Evolutionary conservation across 441 rosid genomes (phyloP).

Genomic region (Omphalea diandra): DNA sequence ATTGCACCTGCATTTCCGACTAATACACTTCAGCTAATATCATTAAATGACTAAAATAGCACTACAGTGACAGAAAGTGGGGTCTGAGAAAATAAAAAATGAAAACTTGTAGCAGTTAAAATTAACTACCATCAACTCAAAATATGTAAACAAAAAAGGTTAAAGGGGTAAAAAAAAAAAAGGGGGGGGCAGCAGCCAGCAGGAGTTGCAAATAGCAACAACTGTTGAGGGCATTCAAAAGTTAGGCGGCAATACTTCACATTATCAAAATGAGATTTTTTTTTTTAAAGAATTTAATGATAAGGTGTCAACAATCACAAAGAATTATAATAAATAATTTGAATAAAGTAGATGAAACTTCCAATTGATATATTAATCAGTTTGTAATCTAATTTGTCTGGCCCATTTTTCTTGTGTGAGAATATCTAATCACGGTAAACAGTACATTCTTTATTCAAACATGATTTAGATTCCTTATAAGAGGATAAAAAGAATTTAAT

Average conservation of each 20-base stretch:
- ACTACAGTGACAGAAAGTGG: background rate
- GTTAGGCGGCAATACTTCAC: background rate
- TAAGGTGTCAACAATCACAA: background rate
- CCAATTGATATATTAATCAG: background rate
- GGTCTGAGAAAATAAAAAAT: too few relatives aligned
- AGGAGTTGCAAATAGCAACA: background rate
- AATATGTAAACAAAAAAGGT: background rate
- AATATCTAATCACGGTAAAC: background rate
- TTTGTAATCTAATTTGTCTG: background rate
- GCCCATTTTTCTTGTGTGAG: background rate
- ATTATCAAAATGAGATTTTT: background rate
- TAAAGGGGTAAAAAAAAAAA: background rate
- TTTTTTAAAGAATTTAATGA: background rate
- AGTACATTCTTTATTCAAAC: background rate
- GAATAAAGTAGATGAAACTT: background rate
- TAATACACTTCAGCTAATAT: slow-evolving; percentile 4
- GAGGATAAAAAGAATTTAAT: too few relatives aligned
- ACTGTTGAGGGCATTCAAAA: background rate
- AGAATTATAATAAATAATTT: too few relatives aligned
- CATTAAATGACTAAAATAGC: background rate
- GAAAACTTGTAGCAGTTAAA: background rate
- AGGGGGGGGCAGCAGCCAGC: background rate
- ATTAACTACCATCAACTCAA: background rate
- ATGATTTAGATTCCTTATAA: too few relatives aligned
- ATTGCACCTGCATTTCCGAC: slow-evolving; percentile 5